These are phyloP conservation scores for Fraxinus angustifolia DNA, from an alignment of 305 asterid species.

Conservation along the genomic window DNA sequence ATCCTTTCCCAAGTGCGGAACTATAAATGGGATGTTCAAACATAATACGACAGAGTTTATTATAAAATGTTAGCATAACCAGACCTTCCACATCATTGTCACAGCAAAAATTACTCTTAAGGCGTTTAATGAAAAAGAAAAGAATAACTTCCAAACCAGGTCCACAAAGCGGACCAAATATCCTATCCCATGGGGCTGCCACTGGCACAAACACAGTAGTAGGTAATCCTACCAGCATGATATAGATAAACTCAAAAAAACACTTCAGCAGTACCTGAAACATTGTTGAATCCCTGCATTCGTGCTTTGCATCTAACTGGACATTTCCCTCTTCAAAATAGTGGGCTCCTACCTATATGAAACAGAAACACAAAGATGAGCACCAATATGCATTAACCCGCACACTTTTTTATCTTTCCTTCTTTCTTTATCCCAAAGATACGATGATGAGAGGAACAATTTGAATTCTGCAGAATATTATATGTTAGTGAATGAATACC, in stretches of 20 bases:
- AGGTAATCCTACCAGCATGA: constrained; percentile 22
- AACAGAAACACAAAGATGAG: constrained; percentile 15
- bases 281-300: constrained; percentile 75
- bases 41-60: not conserved
- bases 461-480: constrained; percentile 12
- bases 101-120: not conserved
- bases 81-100: not conserved
- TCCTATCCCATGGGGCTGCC: constrained; percentile 9
- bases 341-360: constrained; percentile 83
- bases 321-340: constrained; percentile 99
- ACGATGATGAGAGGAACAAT: not conserved
- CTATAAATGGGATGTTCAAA: constrained; percentile 13
- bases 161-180: constrained; percentile 8
- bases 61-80: not conserved
- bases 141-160: not conserved
- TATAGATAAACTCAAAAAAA: constrained; percentile 25
- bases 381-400: not conserved
- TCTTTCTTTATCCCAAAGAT: not conserved
- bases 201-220: not conserved
- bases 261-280: constrained; percentile 57
- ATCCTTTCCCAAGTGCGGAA: not conserved
- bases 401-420: not conserved
- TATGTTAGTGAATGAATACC: constrained; percentile 43
- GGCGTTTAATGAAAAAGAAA: not conserved
- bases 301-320: constrained; percentile 83